Conservation (phyloP, 2,329 filamentous ascomycete genomes). For the Ascochyta viciae-villosae region DNA sequence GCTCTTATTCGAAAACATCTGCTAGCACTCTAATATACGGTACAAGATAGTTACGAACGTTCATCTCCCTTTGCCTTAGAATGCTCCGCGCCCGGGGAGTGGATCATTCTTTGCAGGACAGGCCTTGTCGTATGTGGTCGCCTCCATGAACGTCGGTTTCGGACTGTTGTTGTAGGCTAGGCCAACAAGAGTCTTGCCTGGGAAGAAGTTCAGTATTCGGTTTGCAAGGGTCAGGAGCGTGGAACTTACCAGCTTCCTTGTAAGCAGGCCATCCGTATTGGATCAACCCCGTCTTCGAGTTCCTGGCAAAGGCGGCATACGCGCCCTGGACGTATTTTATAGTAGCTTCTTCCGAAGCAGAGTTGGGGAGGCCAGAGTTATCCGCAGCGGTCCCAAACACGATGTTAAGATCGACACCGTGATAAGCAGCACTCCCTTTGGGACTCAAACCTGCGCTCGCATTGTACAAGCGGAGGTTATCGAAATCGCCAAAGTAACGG, state of each 20-base stretch:
- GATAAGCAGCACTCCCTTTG: conserved; percentile 47
- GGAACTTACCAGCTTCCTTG: conserved; percentile 19
- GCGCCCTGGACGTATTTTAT: conserved; percentile 45
- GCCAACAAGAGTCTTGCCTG: conserved; percentile 28
- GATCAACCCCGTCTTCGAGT: conserved; percentile 39
- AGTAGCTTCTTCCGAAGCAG: conserved; percentile 34
- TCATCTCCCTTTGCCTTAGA: conserved; percentile 11
- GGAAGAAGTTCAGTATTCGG: too few relatives aligned
- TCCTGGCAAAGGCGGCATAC: conserved; percentile 44
- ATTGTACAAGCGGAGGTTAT: conserved; percentile 44
- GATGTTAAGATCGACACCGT: conserved; percentile 45
- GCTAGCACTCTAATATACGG: too few relatives aligned
- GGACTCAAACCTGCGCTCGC: conserved; percentile 30
- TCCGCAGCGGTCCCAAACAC: conserved; percentile 44
- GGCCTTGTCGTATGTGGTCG: conserved; percentile 27
- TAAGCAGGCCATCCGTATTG: conserved; percentile 45
- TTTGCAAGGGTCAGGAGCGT: background rate
- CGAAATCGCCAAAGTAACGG: conserved; percentile 47
- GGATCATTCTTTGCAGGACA: conserved; percentile 36
- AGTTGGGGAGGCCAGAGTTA: conserved; percentile 32
- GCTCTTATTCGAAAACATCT: too few relatives aligned
- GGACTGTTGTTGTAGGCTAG: conserved; percentile 30
- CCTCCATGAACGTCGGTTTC: conserved; percentile 26
- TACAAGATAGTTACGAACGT: too few relatives aligned
- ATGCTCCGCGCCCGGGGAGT: conserved; percentile 32